Base-by-base conservation (phyloP, 257 asterid genomes). In the Paraleonurus japonicus region DNA sequence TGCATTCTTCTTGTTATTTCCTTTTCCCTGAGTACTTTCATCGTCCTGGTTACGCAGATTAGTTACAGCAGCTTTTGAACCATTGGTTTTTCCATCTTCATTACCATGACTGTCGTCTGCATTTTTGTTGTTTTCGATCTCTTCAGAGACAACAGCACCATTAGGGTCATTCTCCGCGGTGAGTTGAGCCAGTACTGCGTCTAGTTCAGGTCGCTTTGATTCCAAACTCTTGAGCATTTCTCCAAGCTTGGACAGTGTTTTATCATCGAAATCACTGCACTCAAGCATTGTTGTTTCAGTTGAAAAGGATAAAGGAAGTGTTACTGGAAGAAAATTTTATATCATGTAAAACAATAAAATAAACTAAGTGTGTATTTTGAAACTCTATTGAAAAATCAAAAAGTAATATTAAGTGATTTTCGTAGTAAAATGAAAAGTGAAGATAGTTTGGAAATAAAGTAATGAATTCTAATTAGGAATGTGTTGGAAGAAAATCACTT, bases 201-300 rank as follows among this genome's bases (percentile, higher is more conserved):
- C 75, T 0, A 79, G 2, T 59, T 58, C 27, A 8, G 78, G 71
- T 63, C 27, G 32, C 35, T 24, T 63, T 7, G 61, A 71, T 59
- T 23, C 65, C 65, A 81, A 65, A 22, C 64, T 76, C 71, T 47
- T 66, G 73, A 75, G 37, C 16, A 75, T 17, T 59, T 43, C 68
- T 48, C 33, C 77, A 45, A 76, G 55, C 50, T 16, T 43, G 9
- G 27, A 13, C 72, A 63, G 12, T 16, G 72, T 62, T 41, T 30
- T n/a, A 8, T 7, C 22, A 11, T 45, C 74, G 15, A 39, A 4
- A 4, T 17, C 50, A 15, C 85, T 79, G 73, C 65, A 65, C 6
- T 23, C 16, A 50, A 32, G 28, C 15, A 4, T 47, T 2, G 48
- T 6, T n/a, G n/a, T n/a, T n/a, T n/a, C n/a, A n/a, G n/a, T 5